These are phyloP conservation scores for Brassica carinata DNA, from an alignment of 345 rosid species.

Conservation along the genomic window DNA sequence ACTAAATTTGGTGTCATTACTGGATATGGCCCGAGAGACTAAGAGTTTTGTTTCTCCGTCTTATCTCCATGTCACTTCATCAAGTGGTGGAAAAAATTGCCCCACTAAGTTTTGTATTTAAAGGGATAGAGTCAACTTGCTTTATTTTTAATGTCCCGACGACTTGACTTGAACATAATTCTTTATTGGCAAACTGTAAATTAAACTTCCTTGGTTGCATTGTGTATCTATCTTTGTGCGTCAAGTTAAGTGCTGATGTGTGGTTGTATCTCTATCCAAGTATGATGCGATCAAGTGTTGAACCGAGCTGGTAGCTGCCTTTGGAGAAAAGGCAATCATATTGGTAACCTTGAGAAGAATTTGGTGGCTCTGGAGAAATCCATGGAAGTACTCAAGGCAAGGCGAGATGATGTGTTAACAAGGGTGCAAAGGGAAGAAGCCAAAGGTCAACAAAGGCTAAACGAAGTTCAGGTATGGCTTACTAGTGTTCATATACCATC, in stretches of 20 bases:
- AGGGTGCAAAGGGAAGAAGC: not conserved
- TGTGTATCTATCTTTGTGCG: not conserved
- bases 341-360: not conserved
- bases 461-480: slow-evolving; percentile 10
- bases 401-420: not conserved
- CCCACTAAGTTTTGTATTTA: too few species aligned
- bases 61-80: too few species aligned
- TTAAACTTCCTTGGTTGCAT: too few species aligned
- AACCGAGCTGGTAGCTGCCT: not conserved
- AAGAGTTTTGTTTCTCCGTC: too few species aligned
- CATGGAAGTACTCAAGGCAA: not conserved
- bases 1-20: too few species aligned
- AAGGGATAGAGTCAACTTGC: too few species aligned
- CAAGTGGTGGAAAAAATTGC: too few species aligned
- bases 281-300: slow-evolving; percentile 3
- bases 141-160: too few species aligned
- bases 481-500: not conserved
- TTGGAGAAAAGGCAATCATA: not conserved
- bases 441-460: not conserved
- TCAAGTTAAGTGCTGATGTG: not conserved
- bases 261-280: slow-evolving; percentile 1
- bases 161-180: too few species aligned
- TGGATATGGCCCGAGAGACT: too few species aligned
- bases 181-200: too few species aligned
- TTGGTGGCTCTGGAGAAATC: not conserved